A percentile compares a stretch with the other conserved stretches of the same genome.
phyloP scores from a whole-genome alignment of 2,329 filamentous ascomycete genomes.

The Zymoseptoria ardabiliae region DNA sequence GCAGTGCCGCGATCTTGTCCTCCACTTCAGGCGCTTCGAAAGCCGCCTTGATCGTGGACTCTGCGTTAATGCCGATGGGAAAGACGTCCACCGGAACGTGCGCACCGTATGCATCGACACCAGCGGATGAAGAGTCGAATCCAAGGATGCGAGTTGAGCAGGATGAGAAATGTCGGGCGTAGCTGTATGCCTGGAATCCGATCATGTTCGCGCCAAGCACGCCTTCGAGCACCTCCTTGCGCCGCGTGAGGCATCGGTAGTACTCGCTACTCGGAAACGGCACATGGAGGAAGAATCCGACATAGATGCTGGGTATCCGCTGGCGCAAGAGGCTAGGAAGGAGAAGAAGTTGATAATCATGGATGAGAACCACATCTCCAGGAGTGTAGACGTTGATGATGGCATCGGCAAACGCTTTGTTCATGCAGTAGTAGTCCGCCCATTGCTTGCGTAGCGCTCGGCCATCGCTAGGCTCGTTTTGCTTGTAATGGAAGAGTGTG shows the following conservation, averaged over 20 bases:
- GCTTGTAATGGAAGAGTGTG: conserved; percentile 92
- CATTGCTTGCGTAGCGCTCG: conserved; percentile 74
- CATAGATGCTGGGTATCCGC: conserved; percentile 79
- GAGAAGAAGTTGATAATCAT: conserved; percentile 89
- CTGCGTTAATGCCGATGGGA: conserved; percentile 89
- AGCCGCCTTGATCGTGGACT: conserved; percentile 65
- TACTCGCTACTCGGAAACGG: conserved; percentile 97
- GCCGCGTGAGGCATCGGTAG: conserved; percentile 75
- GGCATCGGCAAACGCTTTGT: conserved; percentile 81
- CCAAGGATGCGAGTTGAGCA: conserved; percentile 86
- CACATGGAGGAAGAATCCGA: conserved; percentile 88
- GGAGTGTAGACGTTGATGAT: conserved; percentile 86
- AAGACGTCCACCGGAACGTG: conserved; percentile 90
- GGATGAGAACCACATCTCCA: conserved; percentile 84
- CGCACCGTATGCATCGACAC: conserved; percentile 81
- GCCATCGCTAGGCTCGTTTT: conserved; percentile 82
- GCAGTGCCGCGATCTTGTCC: conserved; percentile 64
- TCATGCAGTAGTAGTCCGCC: conserved; percentile 90
- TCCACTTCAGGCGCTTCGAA: conserved; percentile 61
- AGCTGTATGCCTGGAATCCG: conserved; percentile 92
- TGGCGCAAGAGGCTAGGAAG: conserved; percentile 84
- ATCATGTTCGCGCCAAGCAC: conserved; percentile 87
- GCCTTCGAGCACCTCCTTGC: conserved; percentile 85
- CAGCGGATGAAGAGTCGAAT: conserved; percentile 78
- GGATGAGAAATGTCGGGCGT: conserved; percentile 87